Conservation (phyloP, 2,329 filamentous ascomycete species). For the Calonectria pauciramosa region DNA sequence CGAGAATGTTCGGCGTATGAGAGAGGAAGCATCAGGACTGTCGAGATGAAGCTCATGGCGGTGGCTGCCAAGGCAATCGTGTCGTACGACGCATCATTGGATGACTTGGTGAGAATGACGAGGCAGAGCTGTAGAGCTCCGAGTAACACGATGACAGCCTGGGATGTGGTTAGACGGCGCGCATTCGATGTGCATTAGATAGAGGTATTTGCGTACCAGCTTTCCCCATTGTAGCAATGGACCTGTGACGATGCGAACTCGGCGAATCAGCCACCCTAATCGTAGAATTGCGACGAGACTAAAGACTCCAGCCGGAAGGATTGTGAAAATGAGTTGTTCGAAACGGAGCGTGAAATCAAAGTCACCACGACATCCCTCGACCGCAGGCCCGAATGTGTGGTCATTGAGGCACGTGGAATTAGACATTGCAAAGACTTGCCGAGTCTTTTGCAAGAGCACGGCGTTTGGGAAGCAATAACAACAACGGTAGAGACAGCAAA, state of each 20-base stretch:
- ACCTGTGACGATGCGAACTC: neutral
- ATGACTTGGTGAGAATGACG: neutral
- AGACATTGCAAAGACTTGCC: slow-evolving; percentile 5
- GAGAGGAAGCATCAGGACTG: neutral
- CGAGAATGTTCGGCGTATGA: slow-evolving; percentile 39
- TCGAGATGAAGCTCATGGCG: neutral
- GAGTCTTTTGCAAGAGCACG: slow-evolving; percentile 13
- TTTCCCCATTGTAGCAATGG: neutral
- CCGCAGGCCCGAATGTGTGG: slow-evolving; percentile 55
- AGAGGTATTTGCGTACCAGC: neutral
- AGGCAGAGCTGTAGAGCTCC: neutral
- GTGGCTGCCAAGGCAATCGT: neutral
- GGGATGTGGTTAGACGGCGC: neutral
- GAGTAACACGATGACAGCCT: neutral
- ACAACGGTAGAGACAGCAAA: neutral
- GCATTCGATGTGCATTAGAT: neutral
- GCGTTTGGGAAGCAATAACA: neutral
- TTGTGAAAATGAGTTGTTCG: slow-evolving; percentile 57
- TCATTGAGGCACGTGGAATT: slow-evolving; percentile 48
- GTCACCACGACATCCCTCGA: slow-evolving; percentile 57
- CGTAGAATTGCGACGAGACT: slow-evolving; percentile 37
- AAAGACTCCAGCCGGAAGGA: slow-evolving; percentile 52
- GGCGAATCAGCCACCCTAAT: slow-evolving; percentile 2
- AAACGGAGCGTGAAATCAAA: slow-evolving; percentile 64
- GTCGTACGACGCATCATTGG: neutral